A percentile compares a stretch with the other conserved stretches of the same genome.
phyloP scores from a whole-genome alignment of 495 filamentous ascomycete genomes.

The Talaromyces liani region DNA sequence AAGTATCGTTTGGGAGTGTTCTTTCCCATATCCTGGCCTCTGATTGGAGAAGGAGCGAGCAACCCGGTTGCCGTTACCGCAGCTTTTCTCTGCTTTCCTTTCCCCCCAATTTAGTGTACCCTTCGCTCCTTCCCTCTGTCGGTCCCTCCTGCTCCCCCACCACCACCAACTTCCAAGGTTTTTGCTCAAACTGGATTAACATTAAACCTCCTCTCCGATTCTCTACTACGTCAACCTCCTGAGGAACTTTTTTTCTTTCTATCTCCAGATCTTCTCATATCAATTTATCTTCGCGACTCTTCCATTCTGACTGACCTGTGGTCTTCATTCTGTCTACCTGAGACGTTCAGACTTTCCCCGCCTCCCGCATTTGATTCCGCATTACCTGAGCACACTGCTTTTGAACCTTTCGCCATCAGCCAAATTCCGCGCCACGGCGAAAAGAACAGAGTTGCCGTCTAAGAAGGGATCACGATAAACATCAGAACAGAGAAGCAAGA shows the following conservation, averaged over 20 bases:
- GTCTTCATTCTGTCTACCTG: not conserved
- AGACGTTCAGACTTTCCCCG: not conserved
- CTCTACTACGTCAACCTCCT: not conserved
- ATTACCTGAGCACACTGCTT: not conserved
- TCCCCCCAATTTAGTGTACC: not conserved
- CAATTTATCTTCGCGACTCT: not conserved
- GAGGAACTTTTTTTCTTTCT: not conserved
- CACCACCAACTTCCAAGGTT: constrained; percentile 2
- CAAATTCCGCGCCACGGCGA: not conserved
- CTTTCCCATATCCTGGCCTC: not conserved
- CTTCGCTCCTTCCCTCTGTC: not conserved
- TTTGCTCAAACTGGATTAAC: constrained; percentile 1
- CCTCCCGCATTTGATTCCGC: not conserved
- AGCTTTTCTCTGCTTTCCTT: not conserved
- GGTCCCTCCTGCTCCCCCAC: not conserved
- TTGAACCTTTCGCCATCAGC: not conserved
- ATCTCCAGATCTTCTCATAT: not conserved
- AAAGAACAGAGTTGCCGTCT: not conserved
- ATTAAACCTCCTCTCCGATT: not conserved
- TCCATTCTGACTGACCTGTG: not conserved
- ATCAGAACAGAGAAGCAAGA: not conserved
- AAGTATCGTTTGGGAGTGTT: not conserved
- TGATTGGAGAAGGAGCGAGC: not conserved
- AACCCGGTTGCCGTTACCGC: not conserved
- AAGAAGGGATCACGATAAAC: not conserved